phyloP scores from a whole-genome alignment of 2,329 filamentous ascomycete species.

The Emericellopsis cladophorae region DNA sequence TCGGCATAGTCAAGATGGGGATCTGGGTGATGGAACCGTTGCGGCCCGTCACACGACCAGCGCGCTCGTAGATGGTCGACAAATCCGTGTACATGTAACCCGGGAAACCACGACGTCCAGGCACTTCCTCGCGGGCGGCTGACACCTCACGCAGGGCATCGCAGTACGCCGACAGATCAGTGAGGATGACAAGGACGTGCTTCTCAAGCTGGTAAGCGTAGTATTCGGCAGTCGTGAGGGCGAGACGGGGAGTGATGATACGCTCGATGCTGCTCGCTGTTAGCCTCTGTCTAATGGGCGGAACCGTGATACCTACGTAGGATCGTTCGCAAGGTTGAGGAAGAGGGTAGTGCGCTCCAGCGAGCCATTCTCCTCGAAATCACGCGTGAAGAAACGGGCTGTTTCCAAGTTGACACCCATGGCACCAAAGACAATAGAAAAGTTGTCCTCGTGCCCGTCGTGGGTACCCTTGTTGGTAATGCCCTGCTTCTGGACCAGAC shows the following conservation, averaged over 20 bases:
- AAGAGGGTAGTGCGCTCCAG: slow-evolving; percentile 95
- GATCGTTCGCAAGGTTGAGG: slow-evolving; percentile 98
- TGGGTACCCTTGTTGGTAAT: slow-evolving; percentile 86
- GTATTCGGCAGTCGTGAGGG: slow-evolving; percentile 96
- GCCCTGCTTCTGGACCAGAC: slow-evolving; percentile 70
- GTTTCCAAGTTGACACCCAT: slow-evolving; percentile 99
- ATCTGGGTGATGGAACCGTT: slow-evolving; percentile 99
- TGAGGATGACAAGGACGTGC: slow-evolving; percentile 97
- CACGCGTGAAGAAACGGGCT: slow-evolving; percentile 92
- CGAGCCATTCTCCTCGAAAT: slow-evolving; percentile 98
- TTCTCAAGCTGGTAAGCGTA: slow-evolving; percentile 99
- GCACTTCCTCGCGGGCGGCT: slow-evolving; percentile 94
- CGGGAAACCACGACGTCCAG: slow-evolving; percentile 96
- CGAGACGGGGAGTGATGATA: slow-evolving; percentile 98
- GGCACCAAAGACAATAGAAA: slow-evolving; percentile 97
- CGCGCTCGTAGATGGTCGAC: slow-evolving; percentile 98
- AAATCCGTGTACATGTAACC: slow-evolving; percentile 99
- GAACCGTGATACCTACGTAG: slow-evolving; percentile 60
- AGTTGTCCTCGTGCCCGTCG: slow-evolving; percentile 96
- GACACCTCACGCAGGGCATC: slow-evolving; percentile 98
- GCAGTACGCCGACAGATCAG: slow-evolving; percentile 95
- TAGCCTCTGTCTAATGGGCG: neutral
- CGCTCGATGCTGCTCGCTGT: slow-evolving; percentile 66
- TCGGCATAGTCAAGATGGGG: slow-evolving; percentile 97
- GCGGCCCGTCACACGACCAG: slow-evolving; percentile 89